A percentile compares a stretch with the other conserved stretches of the same genome.
Evolutionary conservation across 495 filamentous ascomycete species (phyloP).

Genomic region (Hypoxylon lienhwacheense): DNA sequence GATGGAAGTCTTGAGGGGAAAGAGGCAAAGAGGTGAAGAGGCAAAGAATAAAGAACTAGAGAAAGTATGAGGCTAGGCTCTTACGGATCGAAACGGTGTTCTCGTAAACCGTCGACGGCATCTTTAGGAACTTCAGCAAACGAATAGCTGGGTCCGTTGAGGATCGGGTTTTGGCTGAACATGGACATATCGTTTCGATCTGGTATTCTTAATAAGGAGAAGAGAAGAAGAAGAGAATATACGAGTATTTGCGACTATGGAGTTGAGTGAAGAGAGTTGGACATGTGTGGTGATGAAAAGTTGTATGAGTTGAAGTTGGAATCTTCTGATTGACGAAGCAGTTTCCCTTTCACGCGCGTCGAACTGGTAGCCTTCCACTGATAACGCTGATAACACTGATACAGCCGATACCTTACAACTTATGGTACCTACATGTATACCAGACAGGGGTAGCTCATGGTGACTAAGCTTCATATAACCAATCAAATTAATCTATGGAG

Average conservation of each 20-base stretch:
- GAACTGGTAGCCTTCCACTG: slow-evolving; percentile 58
- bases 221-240: not conserved
- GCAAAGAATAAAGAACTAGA: not conserved
- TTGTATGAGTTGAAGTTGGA: slow-evolving; percentile 21
- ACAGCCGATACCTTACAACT: no score
- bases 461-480: slow-evolving; percentile 25
- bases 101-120: slow-evolving; percentile 50
- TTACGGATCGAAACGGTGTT: slow-evolving; percentile 96
- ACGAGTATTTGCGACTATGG: not conserved
- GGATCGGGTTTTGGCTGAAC: slow-evolving; percentile 64
- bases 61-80: no score
- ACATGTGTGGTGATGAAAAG: slow-evolving; percentile 20
- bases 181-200: slow-evolving; percentile 52
- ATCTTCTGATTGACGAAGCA: slow-evolving; percentile 30
- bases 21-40: not conserved
- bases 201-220: slow-evolving; percentile 8
- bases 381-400: no score
- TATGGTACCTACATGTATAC: no score
- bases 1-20: slow-evolving; percentile 3
- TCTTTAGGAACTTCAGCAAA: slow-evolving; percentile 55
- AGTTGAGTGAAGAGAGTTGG: slow-evolving; percentile 1
- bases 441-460: slow-evolving; percentile 36
- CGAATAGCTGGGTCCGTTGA: slow-evolving; percentile 63
- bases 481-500: no score
- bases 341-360: slow-evolving; percentile 44